Base-by-base conservation (phyloP, 345 rosid species). In the Salix caprea region DNA sequence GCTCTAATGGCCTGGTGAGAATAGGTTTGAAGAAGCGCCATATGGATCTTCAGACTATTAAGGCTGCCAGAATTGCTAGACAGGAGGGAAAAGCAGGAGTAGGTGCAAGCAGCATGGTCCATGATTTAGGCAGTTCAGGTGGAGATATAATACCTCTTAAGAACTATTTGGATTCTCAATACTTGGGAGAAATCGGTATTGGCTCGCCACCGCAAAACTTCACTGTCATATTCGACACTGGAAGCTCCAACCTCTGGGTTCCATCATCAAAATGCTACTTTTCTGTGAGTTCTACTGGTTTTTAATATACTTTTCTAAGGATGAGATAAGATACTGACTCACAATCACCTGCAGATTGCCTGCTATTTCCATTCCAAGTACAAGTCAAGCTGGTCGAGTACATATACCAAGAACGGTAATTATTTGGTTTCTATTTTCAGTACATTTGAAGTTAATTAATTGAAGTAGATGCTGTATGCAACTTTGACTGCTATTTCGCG, bases 171-270 rank as follows among this genome's bases (percentile, higher is more conserved):
- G 88, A 91, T 73, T 89, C 96, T 48, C 97, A 90, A 76, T 93
- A 90, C 77, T 87, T 78, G 76, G 97, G 96, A 84, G 96, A 85
- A 74, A 85, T 93, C 28, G 89, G 90, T 72, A 85, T 90, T 21
- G 96, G 97, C 64, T 78, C 96, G 1, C 97, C 94, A 5, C 86
- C 94, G 0, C 97, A 93, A 76, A 87, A 84, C 30, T 93, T 93
- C 79, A 74, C 91, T 13, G 97, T 93, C 82, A 78, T 90, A 73
- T 93, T 93, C 65, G 96, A 93, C 70, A 90, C 97, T 0, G 97
- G 96, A 32, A 93, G 96, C 75, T 93, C 97, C 52, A 91, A 93
- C 76, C 91, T 93, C 60, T 93, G 97, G 97, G 85, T 93, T 77
- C 97, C 97, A 30, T 93, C 97, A 5, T 79, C 91, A 67, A 88